These are phyloP conservation scores for Botrytis elliptica DNA, from an alignment of 2,329 filamentous ascomycete genomes.

Conservation along the genomic window DNA sequence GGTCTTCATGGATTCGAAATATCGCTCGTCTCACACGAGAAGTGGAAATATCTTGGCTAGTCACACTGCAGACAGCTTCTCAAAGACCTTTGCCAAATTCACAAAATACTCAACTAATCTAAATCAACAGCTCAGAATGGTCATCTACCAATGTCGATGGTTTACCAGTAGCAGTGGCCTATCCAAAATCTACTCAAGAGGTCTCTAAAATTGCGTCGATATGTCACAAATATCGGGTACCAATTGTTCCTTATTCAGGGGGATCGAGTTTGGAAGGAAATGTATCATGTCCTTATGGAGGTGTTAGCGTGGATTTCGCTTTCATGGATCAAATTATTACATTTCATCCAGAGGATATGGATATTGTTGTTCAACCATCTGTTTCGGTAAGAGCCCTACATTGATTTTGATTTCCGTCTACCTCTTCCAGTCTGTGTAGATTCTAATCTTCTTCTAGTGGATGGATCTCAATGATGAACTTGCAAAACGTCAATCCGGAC, in stretches of 20 bases:
- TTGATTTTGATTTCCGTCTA: background rate
- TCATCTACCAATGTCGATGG: slow-evolving; percentile 59
- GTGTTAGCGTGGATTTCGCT: slow-evolving; percentile 85
- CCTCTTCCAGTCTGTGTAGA: background rate
- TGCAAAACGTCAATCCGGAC: slow-evolving; percentile 66
- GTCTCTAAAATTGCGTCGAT: slow-evolving; percentile 62
- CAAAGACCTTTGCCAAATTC: background rate
- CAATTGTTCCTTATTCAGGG: slow-evolving; percentile 80
- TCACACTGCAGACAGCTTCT: background rate
- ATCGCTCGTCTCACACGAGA: background rate
- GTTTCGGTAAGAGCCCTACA: slow-evolving; percentile 50
- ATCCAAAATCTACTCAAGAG: slow-evolving; percentile 59
- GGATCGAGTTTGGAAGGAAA: slow-evolving; percentile 87
- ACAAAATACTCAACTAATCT: background rate
- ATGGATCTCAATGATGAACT: slow-evolving; percentile 77
- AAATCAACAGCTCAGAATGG: slow-evolving; percentile 53
- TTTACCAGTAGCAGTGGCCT: slow-evolving; percentile 63
- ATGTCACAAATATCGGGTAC: slow-evolving; percentile 76
- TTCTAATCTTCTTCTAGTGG: slow-evolving; percentile 51
- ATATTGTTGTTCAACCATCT: slow-evolving; percentile 86
- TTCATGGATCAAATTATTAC: slow-evolving; percentile 81
- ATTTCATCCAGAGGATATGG: slow-evolving; percentile 85
- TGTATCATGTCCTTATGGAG: slow-evolving; percentile 82
- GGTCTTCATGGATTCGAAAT: background rate
- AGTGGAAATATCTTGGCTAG: background rate